Percentiles rank a stretch among this genome's conserved stretches.
phyloP scores from a whole-genome alignment of 345 rosid genomes.

The Eucalyptus sideroxylon region DNA sequence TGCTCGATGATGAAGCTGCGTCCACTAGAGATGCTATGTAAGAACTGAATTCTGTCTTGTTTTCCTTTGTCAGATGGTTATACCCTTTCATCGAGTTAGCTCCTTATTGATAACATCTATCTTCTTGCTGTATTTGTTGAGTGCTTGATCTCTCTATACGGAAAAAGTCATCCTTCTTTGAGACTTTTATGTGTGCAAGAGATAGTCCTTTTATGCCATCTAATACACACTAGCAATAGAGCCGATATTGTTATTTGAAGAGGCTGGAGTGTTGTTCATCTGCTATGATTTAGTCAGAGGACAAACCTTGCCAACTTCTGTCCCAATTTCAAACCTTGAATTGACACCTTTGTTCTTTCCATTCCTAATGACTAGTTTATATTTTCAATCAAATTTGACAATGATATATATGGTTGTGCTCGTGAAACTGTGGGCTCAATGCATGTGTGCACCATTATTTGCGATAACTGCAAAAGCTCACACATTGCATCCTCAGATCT shows the following conservation, averaged over 20 bases:
- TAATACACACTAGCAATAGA: not conserved
- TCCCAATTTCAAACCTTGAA: not conserved
- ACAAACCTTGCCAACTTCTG: not conserved
- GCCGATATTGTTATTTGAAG: not conserved
- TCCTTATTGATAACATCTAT: not conserved
- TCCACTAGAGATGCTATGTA: slow-evolving; percentile 97
- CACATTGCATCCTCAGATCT: not conserved
- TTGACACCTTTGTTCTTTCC: not conserved
- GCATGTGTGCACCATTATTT: not conserved
- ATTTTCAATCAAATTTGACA: not conserved
- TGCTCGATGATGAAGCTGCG: slow-evolving; percentile 94
- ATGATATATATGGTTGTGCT: not conserved
- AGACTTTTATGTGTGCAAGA: not conserved
- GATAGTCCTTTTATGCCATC: not conserved
- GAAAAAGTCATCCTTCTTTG: not conserved
- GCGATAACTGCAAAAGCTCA: not conserved
- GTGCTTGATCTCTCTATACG: not conserved
- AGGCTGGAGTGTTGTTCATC: not conserved
- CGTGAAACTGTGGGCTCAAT: not conserved
- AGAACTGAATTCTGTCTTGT: slow-evolving; percentile 7
- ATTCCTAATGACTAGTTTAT: not conserved
- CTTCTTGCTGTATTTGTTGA: not conserved
- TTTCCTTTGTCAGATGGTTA: not conserved
- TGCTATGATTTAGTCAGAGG: not conserved
- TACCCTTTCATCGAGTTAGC: not conserved